Evolutionary conservation across 164 flowering plant species (phyloP).

Genomic region (Vitis labrusca): DNA sequence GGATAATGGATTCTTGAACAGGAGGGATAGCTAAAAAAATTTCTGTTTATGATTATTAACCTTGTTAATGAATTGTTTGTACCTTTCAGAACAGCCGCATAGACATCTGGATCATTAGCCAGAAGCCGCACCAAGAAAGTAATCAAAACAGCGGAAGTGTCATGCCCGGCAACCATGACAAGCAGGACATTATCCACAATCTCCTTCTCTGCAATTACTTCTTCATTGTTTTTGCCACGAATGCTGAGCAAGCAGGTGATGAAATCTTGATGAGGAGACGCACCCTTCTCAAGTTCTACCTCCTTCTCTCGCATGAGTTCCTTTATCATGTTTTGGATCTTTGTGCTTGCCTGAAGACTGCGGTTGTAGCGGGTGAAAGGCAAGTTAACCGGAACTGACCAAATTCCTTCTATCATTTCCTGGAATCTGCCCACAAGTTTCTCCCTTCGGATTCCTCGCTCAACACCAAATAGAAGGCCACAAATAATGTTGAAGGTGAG

Average conservation of each 20-base stretch:
- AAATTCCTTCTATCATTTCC: slow-evolving; percentile 50
- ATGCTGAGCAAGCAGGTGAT: slow-evolving; percentile 54
- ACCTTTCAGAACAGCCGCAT: slow-evolving; percentile 39
- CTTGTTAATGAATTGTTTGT: background rate
- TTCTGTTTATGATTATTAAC: background rate
- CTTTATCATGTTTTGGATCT: slow-evolving; percentile 25
- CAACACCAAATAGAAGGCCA: slow-evolving; percentile 54
- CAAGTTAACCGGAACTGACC: slow-evolving; percentile 64
- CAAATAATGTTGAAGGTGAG: slow-evolving; percentile 67
- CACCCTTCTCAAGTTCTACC: slow-evolving; percentile 25
- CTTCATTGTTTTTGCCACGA: slow-evolving; percentile 12
- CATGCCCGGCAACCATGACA: slow-evolving; percentile 65
- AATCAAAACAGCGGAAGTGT: slow-evolving; percentile 47
- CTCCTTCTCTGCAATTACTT: slow-evolving; percentile 44
- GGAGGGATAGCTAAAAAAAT: too few species aligned
- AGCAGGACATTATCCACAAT: slow-evolving; percentile 50
- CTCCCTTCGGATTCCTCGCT: slow-evolving; percentile 40
- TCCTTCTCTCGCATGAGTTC: slow-evolving; percentile 42
- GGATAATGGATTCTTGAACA: too few species aligned
- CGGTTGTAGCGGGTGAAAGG: slow-evolving; percentile 65
- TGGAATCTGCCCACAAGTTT: slow-evolving; percentile 31
- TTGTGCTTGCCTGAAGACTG: slow-evolving; percentile 49
- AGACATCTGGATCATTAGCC: slow-evolving; percentile 36
- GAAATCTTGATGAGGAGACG: slow-evolving; percentile 49
- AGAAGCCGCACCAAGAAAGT: slow-evolving; percentile 51